Base-by-base conservation (phyloP, 345 rosid species). In the Sisymbrium altissimum region DNA sequence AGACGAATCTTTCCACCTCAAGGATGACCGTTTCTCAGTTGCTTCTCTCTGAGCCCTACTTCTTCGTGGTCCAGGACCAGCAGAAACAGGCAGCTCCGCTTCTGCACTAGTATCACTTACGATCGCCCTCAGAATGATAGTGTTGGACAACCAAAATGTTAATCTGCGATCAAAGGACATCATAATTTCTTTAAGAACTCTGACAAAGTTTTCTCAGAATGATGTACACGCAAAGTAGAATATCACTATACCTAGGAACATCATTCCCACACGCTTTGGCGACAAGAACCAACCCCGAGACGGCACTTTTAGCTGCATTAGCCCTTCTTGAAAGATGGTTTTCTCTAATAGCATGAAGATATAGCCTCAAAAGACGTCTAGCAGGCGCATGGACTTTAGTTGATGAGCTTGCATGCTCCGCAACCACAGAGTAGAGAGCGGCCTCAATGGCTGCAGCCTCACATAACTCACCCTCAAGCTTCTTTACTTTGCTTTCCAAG, bases 231-330 rank as follows among this genome's bases (percentile, higher is more conserved):
- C 9, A 33, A 66, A 57, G 23, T 36, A 15, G 21, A 56, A 57
- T 49, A 59, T 40, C 12, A 75, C 7, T 36, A 54, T 86, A 93
- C 98, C 98, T 93, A 3, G 98, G 91, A 69, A 91, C 96, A 73
- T 94, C 98, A 69, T 91, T 89, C 60, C 98, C 97, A 72, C 98
- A 94, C 53, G 97, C 94, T 84, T 94, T 94, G 68, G 96, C 90
- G 3, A 86, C 91, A 80, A 89, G 81, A 73, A 86, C 83, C 69
- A 94, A 72, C 60, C 97, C 95, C 11, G 96, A 94, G 74, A 88
- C 83, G 30, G 84, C 86, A 82, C 88, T 91, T 88, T 83, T 86
- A 64, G 96, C 93, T 43, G 92, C 97, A 79, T 81, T 82, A 29
- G 89, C 90, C 84, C 85, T 83, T 76, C 95, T 85, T 73, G 83